Evolutionary conservation across 2,329 filamentous ascomycete species (phyloP).

Genomic region (Rhynchosporium agropyri): DNA sequence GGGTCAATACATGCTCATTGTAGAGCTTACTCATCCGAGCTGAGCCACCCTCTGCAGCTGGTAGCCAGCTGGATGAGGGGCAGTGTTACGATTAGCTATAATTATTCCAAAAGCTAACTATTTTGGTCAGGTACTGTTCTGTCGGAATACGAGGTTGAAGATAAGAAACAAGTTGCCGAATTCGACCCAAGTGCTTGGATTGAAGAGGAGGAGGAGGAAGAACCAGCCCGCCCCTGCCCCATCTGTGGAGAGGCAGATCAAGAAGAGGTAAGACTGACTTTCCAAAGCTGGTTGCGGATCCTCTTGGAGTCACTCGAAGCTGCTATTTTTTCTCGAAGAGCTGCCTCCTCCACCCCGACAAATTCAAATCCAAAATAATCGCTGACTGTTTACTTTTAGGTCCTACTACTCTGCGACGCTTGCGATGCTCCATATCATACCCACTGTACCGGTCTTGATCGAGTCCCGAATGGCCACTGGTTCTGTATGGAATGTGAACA

Average conservation of each 20-base stretch:
- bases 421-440: slow-evolving; percentile 91
- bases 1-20: not conserved
- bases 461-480: slow-evolving; percentile 78
- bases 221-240: slow-evolving; percentile 77
- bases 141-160: slow-evolving; percentile 68
- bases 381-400: slow-evolving; percentile 32
- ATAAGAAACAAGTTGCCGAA: slow-evolving; percentile 87
- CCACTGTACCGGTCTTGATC: slow-evolving; percentile 82
- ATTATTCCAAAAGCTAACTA: slow-evolving; percentile 24
- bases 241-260: slow-evolving; percentile 81
- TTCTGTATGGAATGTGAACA: slow-evolving; percentile 83
- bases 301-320: not conserved
- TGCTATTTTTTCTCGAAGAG: not conserved
- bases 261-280: slow-evolving; percentile 56
- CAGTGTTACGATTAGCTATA: slow-evolving; percentile 3
- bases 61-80: slow-evolving; percentile 10
- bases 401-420: slow-evolving; percentile 85
- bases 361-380: not conserved
- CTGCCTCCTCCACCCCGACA: no score
- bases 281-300: not conserved
- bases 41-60: slow-evolving; percentile 12
- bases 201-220: slow-evolving; percentile 73
- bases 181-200: slow-evolving; percentile 77
- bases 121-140: slow-evolving; percentile 53
- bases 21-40: slow-evolving; percentile 15